Conservation (phyloP, 495 filamentous ascomycete species). For the Friedmanniomyces endolithicus region DNA sequence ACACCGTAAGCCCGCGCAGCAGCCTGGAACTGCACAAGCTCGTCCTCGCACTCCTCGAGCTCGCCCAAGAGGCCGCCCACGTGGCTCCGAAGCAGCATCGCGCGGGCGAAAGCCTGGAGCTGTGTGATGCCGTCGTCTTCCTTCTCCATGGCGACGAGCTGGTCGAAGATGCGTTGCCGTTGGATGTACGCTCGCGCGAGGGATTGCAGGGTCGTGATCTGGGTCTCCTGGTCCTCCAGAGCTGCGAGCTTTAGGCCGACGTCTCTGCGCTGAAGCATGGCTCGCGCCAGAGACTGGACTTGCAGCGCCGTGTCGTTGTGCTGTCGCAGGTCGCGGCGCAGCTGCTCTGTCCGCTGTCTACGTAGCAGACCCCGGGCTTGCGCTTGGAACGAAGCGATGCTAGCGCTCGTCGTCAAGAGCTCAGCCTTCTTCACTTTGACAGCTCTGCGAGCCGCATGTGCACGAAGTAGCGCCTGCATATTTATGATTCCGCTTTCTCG, state of each 20-base stretch:
- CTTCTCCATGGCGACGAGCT: constrained; percentile 46
- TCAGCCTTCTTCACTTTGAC: constrained; percentile 8
- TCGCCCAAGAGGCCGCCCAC: constrained; percentile 58
- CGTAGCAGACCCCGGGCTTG: constrained; percentile 4
- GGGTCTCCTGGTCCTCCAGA: constrained; percentile 44
- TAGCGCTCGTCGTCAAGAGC: background rate
- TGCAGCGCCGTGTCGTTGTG: constrained; percentile 25
- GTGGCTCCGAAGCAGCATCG: constrained; percentile 61
- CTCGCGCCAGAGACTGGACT: constrained; percentile 40
- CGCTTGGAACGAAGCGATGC: constrained; percentile 15
- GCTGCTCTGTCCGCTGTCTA: constrained; percentile 19
- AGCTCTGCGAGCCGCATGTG: background rate
- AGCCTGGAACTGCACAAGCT: constrained; percentile 62
- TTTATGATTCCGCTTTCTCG: constrained; percentile 26
- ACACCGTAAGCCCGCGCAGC: constrained; percentile 61
- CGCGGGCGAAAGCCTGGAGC: constrained; percentile 63
- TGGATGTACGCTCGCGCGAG: constrained; percentile 50
- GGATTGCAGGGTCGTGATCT: constrained; percentile 58
- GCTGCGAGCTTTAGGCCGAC: constrained; percentile 32
- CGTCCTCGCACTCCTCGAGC: constrained; percentile 69
- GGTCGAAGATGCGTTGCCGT: constrained; percentile 38
- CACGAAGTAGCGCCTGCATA: constrained; percentile 9
- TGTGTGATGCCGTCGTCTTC: constrained; percentile 46
- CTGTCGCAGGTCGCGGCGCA: constrained; percentile 28
- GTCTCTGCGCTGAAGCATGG: constrained; percentile 15